A percentile compares a stretch with the other conserved stretches of the same genome.
These are phyloP conservation scores for Tagetes erecta DNA, from an alignment of 129 eudicot genomes.

Conservation along the genomic window DNA sequence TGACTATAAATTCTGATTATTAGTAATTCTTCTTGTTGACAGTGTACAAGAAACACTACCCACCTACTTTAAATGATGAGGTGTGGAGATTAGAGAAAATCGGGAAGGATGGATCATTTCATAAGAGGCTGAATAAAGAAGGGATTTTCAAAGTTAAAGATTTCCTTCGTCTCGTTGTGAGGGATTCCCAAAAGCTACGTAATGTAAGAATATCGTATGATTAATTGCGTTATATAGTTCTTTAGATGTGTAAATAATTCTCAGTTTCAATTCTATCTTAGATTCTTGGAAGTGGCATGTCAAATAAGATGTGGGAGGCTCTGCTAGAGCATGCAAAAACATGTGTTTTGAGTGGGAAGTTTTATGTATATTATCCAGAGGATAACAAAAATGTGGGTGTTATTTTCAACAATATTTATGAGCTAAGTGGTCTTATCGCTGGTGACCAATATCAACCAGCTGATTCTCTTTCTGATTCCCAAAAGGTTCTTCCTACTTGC, in stretches of 20 bases:
- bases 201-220: constrained; percentile 47
- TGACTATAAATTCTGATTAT: not conserved
- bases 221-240: not conserved
- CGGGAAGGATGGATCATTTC: constrained; percentile 95
- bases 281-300: constrained; percentile 98
- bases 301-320: constrained; percentile 95
- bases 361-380: constrained; percentile 70
- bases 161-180: constrained; percentile 73
- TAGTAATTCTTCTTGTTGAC: constrained; percentile 15
- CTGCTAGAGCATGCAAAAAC: constrained; percentile 87
- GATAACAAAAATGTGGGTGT: constrained; percentile 68
- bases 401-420: constrained; percentile 83
- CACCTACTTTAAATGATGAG: constrained; percentile 79
- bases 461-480: constrained; percentile 77
- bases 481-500: constrained; percentile 52
- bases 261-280: constrained; percentile 19
- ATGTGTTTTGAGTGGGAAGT: constrained; percentile 78
- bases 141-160: constrained; percentile 77
- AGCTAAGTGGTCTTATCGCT: constrained; percentile 78
- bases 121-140: constrained; percentile 68
- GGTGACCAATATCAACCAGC: constrained; percentile 63
- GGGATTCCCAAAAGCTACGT: constrained; percentile 63
- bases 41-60: constrained; percentile 94
- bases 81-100: constrained; percentile 97
- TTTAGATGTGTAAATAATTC: not conserved